phyloP scores from a whole-genome alignment of 352 stramenopile species.

The Globisporangium iwayamae region DNA sequence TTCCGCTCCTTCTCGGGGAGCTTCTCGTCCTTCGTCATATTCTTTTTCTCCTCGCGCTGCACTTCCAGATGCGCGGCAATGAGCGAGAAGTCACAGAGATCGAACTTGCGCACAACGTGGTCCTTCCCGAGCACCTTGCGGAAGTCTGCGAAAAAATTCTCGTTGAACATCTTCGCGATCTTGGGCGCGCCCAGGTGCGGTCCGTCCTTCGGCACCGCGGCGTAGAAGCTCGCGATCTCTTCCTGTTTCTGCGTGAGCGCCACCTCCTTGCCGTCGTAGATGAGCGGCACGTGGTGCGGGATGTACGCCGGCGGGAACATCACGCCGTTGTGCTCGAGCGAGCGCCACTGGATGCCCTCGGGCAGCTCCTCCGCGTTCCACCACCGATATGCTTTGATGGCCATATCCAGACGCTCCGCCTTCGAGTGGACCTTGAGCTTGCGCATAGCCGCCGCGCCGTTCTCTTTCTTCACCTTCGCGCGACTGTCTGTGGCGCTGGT shows the following conservation, averaged over 20 bases:
- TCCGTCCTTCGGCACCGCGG: conserved; percentile 94
- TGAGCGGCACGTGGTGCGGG: conserved; percentile 94
- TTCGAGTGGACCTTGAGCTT: conserved; percentile 95
- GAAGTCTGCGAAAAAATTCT: conserved; percentile 98
- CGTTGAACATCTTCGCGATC: conserved; percentile 97
- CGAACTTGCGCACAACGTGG: conserved; percentile 94
- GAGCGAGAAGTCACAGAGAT: conserved; percentile 96
- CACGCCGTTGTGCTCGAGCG: conserved; percentile 99
- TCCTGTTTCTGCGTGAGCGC: conserved; percentile 94
- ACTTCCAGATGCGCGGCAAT: conserved; percentile 93
- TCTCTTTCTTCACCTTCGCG: conserved; percentile 45
- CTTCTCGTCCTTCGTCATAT: conserved; percentile 95
- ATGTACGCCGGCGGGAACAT: conserved; percentile 96
- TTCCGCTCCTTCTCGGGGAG: conserved; percentile 86
- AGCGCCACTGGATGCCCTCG: conserved; percentile 96
- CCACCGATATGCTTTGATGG: conserved; percentile 99
- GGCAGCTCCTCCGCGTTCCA: conserved; percentile 96
- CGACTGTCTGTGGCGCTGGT: conserved; percentile 35
- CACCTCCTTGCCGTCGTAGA: conserved; percentile 93
- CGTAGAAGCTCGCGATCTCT: conserved; percentile 95
- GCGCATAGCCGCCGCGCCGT: conserved; percentile 38
- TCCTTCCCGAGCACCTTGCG: conserved; percentile 88
- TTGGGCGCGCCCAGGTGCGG: conserved; percentile 97
- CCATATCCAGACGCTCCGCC: conserved; percentile 92
- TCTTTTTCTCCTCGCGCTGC: conserved; percentile 92